A percentile compares a stretch with the other conserved stretches of the same genome.
Evolutionary conservation across 768 basidiomycete genomes (phyloP).

Genomic region (Tricholoma furcatifolium): DNA sequence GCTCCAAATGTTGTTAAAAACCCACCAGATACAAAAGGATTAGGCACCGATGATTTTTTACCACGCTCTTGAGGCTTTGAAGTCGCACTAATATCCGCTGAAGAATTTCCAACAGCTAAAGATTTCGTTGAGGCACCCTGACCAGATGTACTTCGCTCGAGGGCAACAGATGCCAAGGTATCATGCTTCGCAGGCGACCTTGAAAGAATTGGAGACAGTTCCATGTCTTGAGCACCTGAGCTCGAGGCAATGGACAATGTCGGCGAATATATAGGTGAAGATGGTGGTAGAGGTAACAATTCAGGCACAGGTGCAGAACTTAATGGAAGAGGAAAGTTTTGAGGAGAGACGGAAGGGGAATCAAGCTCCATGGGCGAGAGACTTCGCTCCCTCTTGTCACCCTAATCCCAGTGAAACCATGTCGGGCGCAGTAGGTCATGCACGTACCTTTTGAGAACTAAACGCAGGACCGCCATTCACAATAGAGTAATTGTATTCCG

Average conservation of each 20-base stretch:
- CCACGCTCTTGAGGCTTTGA: background rate
- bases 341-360: slow-evolving; percentile 40
- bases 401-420: slow-evolving; percentile 12
- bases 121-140: background rate
- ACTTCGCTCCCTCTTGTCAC: slow-evolving; percentile 36
- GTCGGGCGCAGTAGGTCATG: background rate
- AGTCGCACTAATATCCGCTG: slow-evolving; percentile 3
- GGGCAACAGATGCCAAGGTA: background rate
- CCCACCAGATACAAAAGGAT: slow-evolving; percentile 53
- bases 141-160: background rate
- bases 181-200: background rate
- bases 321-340: slow-evolving; percentile 8
- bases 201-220: slow-evolving; percentile 21
- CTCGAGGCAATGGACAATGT: slow-evolving; percentile 24
- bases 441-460: slow-evolving; percentile 14
- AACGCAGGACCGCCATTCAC: background rate
- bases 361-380: slow-evolving; percentile 65
- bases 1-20: slow-evolving; percentile 45
- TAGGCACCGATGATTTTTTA: slow-evolving; percentile 25
- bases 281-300: background rate
- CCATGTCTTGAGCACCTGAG: slow-evolving; percentile 24
- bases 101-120: background rate
- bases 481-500: background rate
- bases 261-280: slow-evolving; percentile 19
- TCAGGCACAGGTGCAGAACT: slow-evolving; percentile 1